Base-by-base conservation (phyloP, 169 alveolate genomes). In the Neospora caninum region DNA sequence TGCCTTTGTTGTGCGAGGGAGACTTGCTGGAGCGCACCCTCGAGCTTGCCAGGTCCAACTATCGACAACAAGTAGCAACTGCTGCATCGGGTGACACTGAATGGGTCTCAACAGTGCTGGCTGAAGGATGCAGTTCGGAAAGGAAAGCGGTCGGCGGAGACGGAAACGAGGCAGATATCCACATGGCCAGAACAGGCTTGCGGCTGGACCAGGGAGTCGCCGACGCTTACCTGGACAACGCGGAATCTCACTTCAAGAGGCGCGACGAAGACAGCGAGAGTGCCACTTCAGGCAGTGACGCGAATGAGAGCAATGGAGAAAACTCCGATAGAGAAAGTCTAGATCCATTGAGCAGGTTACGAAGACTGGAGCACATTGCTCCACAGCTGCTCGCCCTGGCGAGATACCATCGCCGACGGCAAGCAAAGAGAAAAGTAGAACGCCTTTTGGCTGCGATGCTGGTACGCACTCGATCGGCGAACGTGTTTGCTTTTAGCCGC, bases 1-100 rank as follows among this genome's bases (percentile, higher is more conserved):
- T 82, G 89, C 89, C 89, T 18, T 49, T 82, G 89, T n/a, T 82
- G 39, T 82, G 89, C 67, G 89, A 82, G 67, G 89, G 89, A 41
- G 89, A 82, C 41, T 45, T 82, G 70, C 89, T 82, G 2, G 89
- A 82, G 89, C 54, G 89, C 4, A 82, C 89, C 16, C 31, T 82
- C 69, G 69, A 82, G 67, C 89, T 82, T 42, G 89, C 89, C 7
- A 27, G 67, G 54, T 10, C 38, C 4, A 82, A 82, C 89, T 82
- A 82, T 36, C 34, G 67, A n/a, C 54, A 45, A 31, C 89, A 82
- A 69, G 89, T n/a, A 43, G 54, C 89, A 10, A 31, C 7, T 25
- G 41, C 54, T 25, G 9, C 89, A 31, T 18, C 89, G 4, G 89
- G 89, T 0, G 67, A 82, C 41, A 0, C 89, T 18, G 69, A 9